Conservation (phyloP, 306 rosid species). For the Malus domestica region ASM211411v1 NC_041796.1:27290501-27291000, state of each 20-base stretch:
- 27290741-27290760: not conserved
- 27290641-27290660: no score
- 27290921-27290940: conserved; percentile 17
- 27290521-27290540: not conserved
- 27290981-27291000: not conserved
- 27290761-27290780: conserved; percentile 16
- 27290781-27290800: conserved; percentile 23
- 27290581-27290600: not conserved
- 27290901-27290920: not conserved
- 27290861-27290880: not conserved
- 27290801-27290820: conserved; percentile 23
- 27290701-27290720: not conserved
- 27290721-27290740: not conserved
- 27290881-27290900: conserved; percentile 19
- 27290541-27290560: not conserved
- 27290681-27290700: no score
- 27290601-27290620: not conserved
- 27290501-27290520: conserved; percentile 1
- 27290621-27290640: not conserved
- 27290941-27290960: conserved; percentile 26
- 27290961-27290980: not conserved
- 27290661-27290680: no score
- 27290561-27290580: not conserved
- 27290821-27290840: conserved; percentile 10
- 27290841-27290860: not conserved